Evolutionary conservation across 1,139 yeast genomes (phyloP), one percentile per base, ranked within the genome.

Genomic region (Candida pseudoviswanathii): DNA sequence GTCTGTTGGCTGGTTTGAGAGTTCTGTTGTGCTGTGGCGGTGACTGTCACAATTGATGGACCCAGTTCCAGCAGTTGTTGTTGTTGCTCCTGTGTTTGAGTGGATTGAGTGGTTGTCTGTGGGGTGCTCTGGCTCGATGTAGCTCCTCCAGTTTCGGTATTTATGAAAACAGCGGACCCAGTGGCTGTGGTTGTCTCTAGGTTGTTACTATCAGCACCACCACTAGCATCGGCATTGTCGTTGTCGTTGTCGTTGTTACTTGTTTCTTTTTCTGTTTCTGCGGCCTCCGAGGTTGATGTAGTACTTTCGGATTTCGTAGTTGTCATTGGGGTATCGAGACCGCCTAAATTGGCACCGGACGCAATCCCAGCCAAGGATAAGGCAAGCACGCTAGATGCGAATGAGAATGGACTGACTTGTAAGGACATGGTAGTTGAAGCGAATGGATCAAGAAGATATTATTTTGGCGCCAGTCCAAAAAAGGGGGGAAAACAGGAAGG

Each of bases 361-460:
- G 52, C 53, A 25, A 45, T 22, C 7, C 52, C 55, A 11, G 56
- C 43, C 29, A 62, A 43, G 1, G 64, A 54, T 8, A 62, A 49
- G 5, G 58, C 40, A 25, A 58, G 38, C 11, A 52, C 44, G n/a
- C 43, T 44, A 25, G 50, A 43, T 33, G 62, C 54, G 39, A 49
- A 46, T n/a, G 48, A 48, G 46, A 51, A 52, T 7, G 52, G 51
- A 27, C 51, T 46, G 11, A 56, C 31, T 54, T 60, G 64, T 46
- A 60, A 51, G 26, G 63, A 58, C 62, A 59, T 41, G 8, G 11
- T 37, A n/a, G 6, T 40, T 16, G 16, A 16, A 16, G 16, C 16
- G 16, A 16, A 16, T 16, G 16, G 16, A 16, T 16, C 16, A 16
- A 16, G 16, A 16, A 16, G 16, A 16, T 16, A 16, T 16, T 16